phyloP scores from a whole-genome alignment of 169 alveolate species.

The Blepharisma undulans region DNA sequence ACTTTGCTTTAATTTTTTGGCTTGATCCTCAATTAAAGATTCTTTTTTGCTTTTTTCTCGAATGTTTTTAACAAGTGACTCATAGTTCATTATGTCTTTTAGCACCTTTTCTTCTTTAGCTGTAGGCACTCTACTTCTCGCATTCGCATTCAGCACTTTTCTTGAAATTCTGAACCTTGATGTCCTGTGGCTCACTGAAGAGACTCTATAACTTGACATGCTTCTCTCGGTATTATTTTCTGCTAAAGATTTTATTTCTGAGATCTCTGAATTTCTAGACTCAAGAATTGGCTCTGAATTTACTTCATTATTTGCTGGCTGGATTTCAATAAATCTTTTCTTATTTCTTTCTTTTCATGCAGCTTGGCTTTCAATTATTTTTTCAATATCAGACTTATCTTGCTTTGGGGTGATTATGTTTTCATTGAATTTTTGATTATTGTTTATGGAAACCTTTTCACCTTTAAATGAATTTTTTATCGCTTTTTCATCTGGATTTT shows the following conservation, averaged over 20 bases:
- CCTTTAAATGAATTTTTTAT: no score
- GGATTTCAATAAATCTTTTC: not conserved
- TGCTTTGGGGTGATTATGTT: not conserved
- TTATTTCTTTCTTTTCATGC: not conserved
- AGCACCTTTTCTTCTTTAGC: not conserved
- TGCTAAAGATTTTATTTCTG: not conserved
- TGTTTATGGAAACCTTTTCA: not conserved
- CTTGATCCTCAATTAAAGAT: not conserved
- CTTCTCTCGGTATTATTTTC: not conserved
- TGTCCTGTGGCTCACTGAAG: not conserved
- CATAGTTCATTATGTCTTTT: not conserved
- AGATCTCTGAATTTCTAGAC: not conserved
- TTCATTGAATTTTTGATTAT: not conserved
- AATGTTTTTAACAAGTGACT: not conserved
- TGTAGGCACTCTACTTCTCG: not conserved
- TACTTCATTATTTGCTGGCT: not conserved
- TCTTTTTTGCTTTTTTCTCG: not conserved
- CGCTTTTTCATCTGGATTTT: not conserved
- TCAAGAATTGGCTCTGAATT: not conserved
- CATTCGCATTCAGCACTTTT: not conserved
- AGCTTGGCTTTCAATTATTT: not conserved
- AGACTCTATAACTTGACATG: not conserved
- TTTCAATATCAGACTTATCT: not conserved
- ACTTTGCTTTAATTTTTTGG: not conserved
- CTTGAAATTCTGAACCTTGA: not conserved